phyloP scores from a whole-genome alignment of 2,329 filamentous ascomycete genomes.

The Fusarium falciforme region DNA sequence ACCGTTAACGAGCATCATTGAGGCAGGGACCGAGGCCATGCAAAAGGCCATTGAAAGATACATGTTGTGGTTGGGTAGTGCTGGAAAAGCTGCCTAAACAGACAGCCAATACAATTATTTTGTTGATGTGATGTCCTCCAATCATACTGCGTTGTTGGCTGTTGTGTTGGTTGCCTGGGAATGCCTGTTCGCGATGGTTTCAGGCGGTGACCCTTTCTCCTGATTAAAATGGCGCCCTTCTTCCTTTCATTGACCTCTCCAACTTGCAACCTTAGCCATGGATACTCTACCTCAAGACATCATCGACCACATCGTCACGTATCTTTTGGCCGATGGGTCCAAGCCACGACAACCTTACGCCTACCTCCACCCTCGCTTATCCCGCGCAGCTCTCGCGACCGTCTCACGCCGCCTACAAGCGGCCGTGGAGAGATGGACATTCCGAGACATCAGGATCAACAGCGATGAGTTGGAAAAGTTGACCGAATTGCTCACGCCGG shows the following conservation, averaged over 20 bases:
- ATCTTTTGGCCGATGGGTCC: neutral
- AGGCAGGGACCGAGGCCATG: conserved; percentile 59
- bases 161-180: neutral
- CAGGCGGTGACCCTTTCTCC: neutral
- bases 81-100: conserved; percentile 55
- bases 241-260: neutral
- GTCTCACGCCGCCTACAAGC: neutral
- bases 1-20: conserved; percentile 60
- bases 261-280: neutral
- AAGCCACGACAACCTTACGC: neutral
- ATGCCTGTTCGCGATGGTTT: neutral
- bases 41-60: conserved; percentile 61
- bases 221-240: neutral
- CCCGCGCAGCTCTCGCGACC: conserved; percentile 2
- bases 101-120: neutral
- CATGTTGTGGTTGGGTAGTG: conserved; percentile 58
- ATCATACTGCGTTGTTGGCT: neutral
- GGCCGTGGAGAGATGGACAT: conserved; percentile 12
- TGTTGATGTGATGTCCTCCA: neutral
- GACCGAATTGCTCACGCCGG: neutral
- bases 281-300: conserved; percentile 13
- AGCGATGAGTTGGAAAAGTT: conserved; percentile 13
- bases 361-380: neutral
- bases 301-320: conserved; percentile 1
- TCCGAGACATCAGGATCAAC: conserved; percentile 1